These are phyloP conservation scores for Fraxinus xanthoxyloides DNA, from an alignment of 305 asterid genomes.

Conservation along the genomic window DNA sequence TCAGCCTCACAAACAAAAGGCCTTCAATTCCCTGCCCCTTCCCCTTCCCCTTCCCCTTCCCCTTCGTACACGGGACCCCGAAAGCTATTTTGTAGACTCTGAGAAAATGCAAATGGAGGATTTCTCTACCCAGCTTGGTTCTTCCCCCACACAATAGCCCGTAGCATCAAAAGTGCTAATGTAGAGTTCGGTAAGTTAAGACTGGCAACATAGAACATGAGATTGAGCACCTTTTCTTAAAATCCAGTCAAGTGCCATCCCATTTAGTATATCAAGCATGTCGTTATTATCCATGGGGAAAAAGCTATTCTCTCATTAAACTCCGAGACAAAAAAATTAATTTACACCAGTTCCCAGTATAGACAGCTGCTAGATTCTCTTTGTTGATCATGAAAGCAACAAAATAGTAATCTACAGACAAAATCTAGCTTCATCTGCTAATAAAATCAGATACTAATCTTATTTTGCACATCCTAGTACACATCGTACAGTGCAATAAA, in stretches of 20 bases:
- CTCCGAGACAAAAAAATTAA: not conserved
- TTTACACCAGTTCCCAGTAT: not conserved
- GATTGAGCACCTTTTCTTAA: not conserved
- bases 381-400: slow-evolving; percentile 2
- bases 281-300: not conserved
- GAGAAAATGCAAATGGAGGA: not conserved
- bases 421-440: not conserved
- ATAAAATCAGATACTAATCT: slow-evolving; percentile 3
- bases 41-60: not conserved
- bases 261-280: not conserved
- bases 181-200: not conserved
- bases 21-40: not conserved
- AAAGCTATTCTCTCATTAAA: not conserved
- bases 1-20: not conserved
- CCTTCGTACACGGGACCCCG: not conserved
- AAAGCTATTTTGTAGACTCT: not conserved
- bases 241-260: not conserved
- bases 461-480: not conserved
- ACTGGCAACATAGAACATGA: not conserved
- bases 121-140: not conserved
- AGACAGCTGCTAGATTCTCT: slow-evolving; percentile 29
- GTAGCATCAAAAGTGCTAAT: not conserved
- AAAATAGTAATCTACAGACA: not conserved
- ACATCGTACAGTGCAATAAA: not conserved
- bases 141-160: not conserved